phyloP scores from a whole-genome alignment of 1,284 basidiomycete genomes.

The Rhodotorula sp. region DNA sequence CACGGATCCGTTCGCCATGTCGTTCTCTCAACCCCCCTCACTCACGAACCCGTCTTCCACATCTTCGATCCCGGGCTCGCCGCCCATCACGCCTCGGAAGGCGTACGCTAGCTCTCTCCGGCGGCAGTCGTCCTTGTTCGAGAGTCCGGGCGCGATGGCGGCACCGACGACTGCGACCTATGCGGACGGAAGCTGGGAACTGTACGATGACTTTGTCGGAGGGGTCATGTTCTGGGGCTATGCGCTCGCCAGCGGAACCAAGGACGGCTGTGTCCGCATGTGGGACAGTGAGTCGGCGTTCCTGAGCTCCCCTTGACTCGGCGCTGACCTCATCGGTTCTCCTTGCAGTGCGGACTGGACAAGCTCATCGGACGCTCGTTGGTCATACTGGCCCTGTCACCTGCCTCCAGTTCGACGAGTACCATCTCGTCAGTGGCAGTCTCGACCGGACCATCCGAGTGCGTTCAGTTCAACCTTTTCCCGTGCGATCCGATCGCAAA shows the following conservation, averaged over 20 bases:
- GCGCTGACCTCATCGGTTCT: background rate
- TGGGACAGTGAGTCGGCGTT: constrained; percentile 81
- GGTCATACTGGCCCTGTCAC: constrained; percentile 94
- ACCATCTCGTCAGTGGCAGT: constrained; percentile 85
- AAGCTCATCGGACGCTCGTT: constrained; percentile 86
- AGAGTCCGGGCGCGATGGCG: constrained; percentile 63
- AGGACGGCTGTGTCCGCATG: constrained; percentile 95
- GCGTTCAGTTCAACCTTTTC: constrained; percentile 50
- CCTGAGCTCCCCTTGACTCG: background rate
- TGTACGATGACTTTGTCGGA: constrained; percentile 97
- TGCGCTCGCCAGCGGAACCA: constrained; percentile 91
- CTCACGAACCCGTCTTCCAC: background rate
- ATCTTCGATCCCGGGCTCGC: background rate
- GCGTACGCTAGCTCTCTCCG: constrained; percentile 11
- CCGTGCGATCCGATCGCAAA: too few species aligned
- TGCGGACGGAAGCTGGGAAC: constrained; percentile 83
- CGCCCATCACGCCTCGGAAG: constrained; percentile 41
- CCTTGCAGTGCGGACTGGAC: constrained; percentile 85
- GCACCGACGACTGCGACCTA: constrained; percentile 57
- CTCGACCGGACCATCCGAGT: constrained; percentile 91
- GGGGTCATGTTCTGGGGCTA: constrained; percentile 99
- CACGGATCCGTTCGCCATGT: constrained; percentile 22
- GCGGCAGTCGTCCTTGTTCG: constrained; percentile 54
- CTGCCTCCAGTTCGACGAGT: constrained; percentile 94
- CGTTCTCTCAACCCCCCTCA: constrained; percentile 14